phyloP scores from a whole-genome alignment of 495 filamentous ascomycete genomes.

The Penicillium turbatum region DNA sequence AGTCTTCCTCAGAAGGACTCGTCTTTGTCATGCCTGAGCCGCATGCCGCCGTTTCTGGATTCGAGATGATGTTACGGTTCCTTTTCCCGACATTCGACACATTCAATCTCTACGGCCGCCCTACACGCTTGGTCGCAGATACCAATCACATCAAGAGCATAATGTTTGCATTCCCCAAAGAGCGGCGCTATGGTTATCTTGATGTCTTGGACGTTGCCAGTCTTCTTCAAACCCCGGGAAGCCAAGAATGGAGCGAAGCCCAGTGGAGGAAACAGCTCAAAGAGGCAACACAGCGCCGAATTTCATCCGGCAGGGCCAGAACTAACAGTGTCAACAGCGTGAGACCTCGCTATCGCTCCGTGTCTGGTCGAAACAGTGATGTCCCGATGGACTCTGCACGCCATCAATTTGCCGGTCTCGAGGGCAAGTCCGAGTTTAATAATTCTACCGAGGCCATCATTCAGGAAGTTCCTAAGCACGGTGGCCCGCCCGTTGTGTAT shows the following conservation, averaged over 20 bases:
- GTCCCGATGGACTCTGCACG: conserved; percentile 35
- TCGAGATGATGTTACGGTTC: conserved; percentile 95
- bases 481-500: conserved; percentile 37
- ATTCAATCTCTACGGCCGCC: conserved; percentile 88
- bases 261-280: conserved; percentile 89
- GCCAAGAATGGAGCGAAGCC: conserved; percentile 74
- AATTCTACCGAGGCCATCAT: conserved; percentile 39
- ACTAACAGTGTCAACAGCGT: conserved; percentile 59
- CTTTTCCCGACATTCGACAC: conserved; percentile 93
- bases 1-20: conserved; percentile 78
- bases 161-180: conserved; percentile 97
- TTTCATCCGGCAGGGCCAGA: conserved; percentile 50
- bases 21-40: conserved; percentile 98
- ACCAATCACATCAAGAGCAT: conserved; percentile 79
- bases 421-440: conserved; percentile 41
- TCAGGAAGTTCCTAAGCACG: conserved; percentile 25
- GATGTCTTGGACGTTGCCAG: conserved; percentile 79
- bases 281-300: conserved; percentile 79
- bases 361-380: conserved; percentile 47
- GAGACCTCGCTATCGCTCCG: conserved; percentile 58
- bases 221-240: conserved; percentile 73
- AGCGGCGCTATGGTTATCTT: conserved; percentile 83
- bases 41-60: conserved; percentile 84
- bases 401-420: conserved; percentile 46
- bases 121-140: conserved; percentile 80